phyloP scores from a whole-genome alignment of 2,329 filamentous ascomycete genomes.

The Pseudogymnoascus sp. region DNA sequence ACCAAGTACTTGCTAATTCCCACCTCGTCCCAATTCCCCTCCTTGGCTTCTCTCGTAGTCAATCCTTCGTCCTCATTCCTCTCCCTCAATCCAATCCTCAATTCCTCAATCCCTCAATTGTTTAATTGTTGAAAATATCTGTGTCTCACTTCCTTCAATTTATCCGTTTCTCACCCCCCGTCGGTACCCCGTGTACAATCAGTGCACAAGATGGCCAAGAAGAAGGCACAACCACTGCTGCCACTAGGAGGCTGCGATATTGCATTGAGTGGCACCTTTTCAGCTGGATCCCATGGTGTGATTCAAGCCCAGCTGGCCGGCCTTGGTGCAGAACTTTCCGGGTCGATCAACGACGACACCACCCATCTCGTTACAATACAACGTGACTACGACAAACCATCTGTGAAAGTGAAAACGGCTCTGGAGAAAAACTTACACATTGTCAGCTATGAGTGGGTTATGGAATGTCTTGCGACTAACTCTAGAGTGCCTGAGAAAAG shows the following conservation, averaged over 20 bases:
- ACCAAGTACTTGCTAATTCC: not conserved
- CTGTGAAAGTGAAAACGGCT: constrained; percentile 38
- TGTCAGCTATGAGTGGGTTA: constrained; percentile 53
- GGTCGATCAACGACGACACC: constrained; percentile 40
- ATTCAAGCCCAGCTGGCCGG: constrained; percentile 38
- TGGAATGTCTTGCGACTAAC: constrained; percentile 41
- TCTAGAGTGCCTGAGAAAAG: constrained; percentile 30
- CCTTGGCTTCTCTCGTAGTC: not conserved
- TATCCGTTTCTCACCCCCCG: not conserved
- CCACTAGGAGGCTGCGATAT: constrained; percentile 43
- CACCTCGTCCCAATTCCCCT: not conserved
- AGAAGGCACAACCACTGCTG: constrained; percentile 9
- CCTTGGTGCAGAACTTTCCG: constrained; percentile 42
- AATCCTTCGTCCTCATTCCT: not conserved
- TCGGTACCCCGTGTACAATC: not conserved
- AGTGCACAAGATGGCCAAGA: constrained; percentile 1
- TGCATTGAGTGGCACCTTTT: constrained; percentile 53
- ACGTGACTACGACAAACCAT: constrained; percentile 41
- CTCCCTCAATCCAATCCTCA: not conserved
- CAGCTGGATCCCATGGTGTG: constrained; percentile 31
- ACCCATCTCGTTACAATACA: constrained; percentile 51
- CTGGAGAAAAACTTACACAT: constrained; percentile 42
- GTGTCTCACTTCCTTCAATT: not conserved
- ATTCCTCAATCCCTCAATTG: not conserved
- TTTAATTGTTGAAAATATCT: not conserved